Evolutionary conservation across 1,139 yeast genomes (phyloP).

Genomic region (Geotrichum citri-aurantii): DNA sequence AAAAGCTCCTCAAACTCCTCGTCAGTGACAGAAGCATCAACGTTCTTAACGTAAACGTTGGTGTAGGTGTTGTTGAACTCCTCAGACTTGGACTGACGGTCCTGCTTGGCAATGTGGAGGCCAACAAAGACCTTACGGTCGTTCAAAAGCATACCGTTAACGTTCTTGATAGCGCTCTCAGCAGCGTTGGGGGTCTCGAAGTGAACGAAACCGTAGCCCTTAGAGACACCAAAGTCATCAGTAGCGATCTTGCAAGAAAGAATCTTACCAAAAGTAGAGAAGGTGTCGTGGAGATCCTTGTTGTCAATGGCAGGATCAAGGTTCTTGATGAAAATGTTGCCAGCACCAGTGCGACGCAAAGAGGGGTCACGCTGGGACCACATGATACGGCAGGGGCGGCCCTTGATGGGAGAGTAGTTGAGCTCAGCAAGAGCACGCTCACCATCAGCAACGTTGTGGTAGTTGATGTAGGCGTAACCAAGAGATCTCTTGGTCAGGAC

Average conservation of each 20-base stretch:
- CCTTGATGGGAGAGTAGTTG: conserved; percentile 90
- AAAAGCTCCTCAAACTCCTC: conserved; percentile 66
- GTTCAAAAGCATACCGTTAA: conserved; percentile 97
- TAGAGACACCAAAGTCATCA: conserved; percentile 86
- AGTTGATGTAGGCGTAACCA: conserved; percentile 98
- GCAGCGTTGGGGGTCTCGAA: conserved; percentile 94
- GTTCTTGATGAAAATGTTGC: conserved; percentile 97
- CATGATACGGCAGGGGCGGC: conserved; percentile 98
- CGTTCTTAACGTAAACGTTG: conserved; percentile 90
- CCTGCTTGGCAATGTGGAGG: conserved; percentile 87
- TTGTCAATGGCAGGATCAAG: conserved; percentile 97
- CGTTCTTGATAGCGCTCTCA: conserved; percentile 90
- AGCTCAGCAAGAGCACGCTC: conserved; percentile 92
- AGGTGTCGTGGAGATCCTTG: conserved; percentile 97
- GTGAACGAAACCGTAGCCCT: conserved; percentile 97
- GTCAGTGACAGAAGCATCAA: conserved; percentile 67
- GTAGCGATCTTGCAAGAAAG: conserved; percentile 97
- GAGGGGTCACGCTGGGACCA: conserved; percentile 99
- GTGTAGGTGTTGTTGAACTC: conserved; percentile 92
- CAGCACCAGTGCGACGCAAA: conserved; percentile 90
- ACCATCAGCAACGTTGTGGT: conserved; percentile 84
- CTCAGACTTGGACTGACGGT: conserved; percentile 91
- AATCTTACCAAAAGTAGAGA: conserved; percentile 93
- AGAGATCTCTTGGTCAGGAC: conserved; percentile 95
- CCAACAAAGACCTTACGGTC: conserved; percentile 96